phyloP scores from a whole-genome alignment of 176 grass and related monocot species.

The Stipa capillata region DNA sequence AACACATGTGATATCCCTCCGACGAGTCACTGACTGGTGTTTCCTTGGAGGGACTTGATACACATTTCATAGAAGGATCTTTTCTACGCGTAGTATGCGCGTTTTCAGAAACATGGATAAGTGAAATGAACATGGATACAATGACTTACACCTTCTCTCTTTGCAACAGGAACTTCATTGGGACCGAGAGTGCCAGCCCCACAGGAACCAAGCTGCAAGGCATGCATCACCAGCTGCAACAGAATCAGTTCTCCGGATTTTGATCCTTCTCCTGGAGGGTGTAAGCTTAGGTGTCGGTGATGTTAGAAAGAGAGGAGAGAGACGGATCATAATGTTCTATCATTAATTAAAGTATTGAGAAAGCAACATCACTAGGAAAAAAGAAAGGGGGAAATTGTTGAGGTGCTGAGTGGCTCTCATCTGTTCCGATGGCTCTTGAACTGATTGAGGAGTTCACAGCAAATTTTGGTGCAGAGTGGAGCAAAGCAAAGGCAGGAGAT shows the following conservation, averaged over 20 bases:
- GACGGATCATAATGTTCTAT: conserved; percentile 43
- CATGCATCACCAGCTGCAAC: conserved; percentile 43
- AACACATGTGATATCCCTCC: not conserved
- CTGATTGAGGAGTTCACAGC: conserved; percentile 37
- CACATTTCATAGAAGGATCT: not conserved
- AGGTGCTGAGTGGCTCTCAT: conserved; percentile 28
- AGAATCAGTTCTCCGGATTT: conserved; percentile 59
- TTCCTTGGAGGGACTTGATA: not conserved
- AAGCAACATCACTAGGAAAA: conserved; percentile 36
- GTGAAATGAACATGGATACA: conserved; percentile 5
- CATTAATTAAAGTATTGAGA: conserved; percentile 48
- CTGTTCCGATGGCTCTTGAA: conserved; percentile 58
- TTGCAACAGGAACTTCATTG: conserved; percentile 51
- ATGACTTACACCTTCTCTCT: not conserved
- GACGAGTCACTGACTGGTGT: not conserved
- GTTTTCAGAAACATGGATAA: not conserved
- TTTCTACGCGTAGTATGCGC: not conserved
- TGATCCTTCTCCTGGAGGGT: conserved; percentile 36
- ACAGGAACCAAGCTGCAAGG: conserved; percentile 52
- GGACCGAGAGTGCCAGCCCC: conserved; percentile 45
- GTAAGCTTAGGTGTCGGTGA: conserved; percentile 29
- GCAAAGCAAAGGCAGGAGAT: conserved; percentile 18
- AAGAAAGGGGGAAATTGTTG: conserved; percentile 1
- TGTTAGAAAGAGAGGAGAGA: conserved; percentile 24
- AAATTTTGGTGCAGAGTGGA: conserved; percentile 15